Base-by-base conservation (phyloP, 768 basidiomycete genomes). In the Paxillus involutus region DNA sequence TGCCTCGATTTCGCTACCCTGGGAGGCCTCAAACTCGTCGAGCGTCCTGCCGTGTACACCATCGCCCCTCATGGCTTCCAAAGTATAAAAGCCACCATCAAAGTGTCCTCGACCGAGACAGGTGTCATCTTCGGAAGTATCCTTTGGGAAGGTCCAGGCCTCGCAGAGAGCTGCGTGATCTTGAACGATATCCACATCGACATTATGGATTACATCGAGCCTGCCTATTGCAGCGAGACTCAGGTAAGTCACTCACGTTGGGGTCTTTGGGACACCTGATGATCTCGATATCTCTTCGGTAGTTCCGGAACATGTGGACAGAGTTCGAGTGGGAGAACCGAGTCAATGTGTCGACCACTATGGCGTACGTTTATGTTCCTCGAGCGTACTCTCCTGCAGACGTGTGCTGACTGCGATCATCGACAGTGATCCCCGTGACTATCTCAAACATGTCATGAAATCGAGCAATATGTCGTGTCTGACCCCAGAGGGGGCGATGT, bases 281-380 rank as follows among this genome's bases (percentile, higher is more conserved):
- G 29, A n/a, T 19, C 36, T 21, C 21, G 21, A 21, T 21, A n/a
- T 33, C 2, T 16, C 12, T 2, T 33, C 11, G 21, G 21, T 63
- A 95, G 89, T 96, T 96, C 84, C 84, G 96, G 32, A 91, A 84
- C 70, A 96, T 96, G 94, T 97, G 96, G 96, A 99, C 95, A 26
- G 97, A 98, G 71, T 99, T 99, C 64, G 96, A 99, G 71, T 99
- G 96, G 96, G 96, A 99, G 80, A 99, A 99, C 75, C 83, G 95
- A 63, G 96, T 98, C 51, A 98, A 98, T 66, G 91, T 98, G 51
- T 87, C 86, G 59, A 90, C 87, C 44, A 73, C 83, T 21, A 83
- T 95, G 71, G 82, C 86, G 89, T 91, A 74, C 62, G 90, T 83
- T 14, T 14, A 35, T 35, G 10, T 35, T 13, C 11, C 35, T 33